Percentiles rank a stretch among this genome's conserved stretches.
Conservation (phyloP, 2,329 filamentous ascomycete genomes). For the Bipolaris sorokiniana region DNA sequence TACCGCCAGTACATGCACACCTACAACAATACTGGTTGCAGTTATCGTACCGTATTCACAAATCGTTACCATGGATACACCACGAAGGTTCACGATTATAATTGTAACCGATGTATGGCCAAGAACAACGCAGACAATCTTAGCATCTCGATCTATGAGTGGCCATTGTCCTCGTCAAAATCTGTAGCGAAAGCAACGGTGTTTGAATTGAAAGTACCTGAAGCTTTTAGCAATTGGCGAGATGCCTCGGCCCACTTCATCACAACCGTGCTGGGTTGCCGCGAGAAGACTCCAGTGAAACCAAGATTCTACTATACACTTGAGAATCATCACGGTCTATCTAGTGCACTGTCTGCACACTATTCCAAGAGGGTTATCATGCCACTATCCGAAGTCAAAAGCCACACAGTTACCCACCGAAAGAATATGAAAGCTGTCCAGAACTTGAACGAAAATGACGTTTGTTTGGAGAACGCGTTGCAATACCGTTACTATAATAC, state of each 20-base stretch:
- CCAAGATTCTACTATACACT: slow-evolving; percentile 20
- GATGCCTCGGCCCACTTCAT: slow-evolving; percentile 56
- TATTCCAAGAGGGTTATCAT: slow-evolving; percentile 31
- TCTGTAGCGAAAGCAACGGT: slow-evolving; percentile 53
- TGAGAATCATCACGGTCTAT: slow-evolving; percentile 16
- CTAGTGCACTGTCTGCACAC: slow-evolving; percentile 1
- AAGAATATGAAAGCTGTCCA: slow-evolving; percentile 28
- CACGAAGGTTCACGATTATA: slow-evolving; percentile 7
- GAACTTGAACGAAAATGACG: slow-evolving; percentile 35
- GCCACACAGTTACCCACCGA: slow-evolving; percentile 48
- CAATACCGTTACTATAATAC: slow-evolving; percentile 45
- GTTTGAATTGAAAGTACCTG: slow-evolving; percentile 60
- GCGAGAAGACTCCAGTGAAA: background rate
- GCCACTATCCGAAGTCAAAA: slow-evolving; percentile 49
- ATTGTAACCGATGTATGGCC: slow-evolving; percentile 43
- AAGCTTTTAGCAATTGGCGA: slow-evolving; percentile 56
- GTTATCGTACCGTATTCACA: slow-evolving; percentile 6
- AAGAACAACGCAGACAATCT: slow-evolving; percentile 47
- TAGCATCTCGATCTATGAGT: slow-evolving; percentile 60
- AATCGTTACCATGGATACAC: slow-evolving; percentile 14
- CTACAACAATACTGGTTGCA: slow-evolving; percentile 19
- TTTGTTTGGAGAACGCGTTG: slow-evolving; percentile 58
- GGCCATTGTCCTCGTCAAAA: slow-evolving; percentile 56
- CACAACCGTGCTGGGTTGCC: slow-evolving; percentile 46
- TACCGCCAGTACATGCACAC: slow-evolving; percentile 24